A percentile compares a stretch with the other conserved stretches of the same genome.
Evolutionary conservation across 2,329 filamentous ascomycete species (phyloP).

Genomic region (Lachnum nothofagi): DNA sequence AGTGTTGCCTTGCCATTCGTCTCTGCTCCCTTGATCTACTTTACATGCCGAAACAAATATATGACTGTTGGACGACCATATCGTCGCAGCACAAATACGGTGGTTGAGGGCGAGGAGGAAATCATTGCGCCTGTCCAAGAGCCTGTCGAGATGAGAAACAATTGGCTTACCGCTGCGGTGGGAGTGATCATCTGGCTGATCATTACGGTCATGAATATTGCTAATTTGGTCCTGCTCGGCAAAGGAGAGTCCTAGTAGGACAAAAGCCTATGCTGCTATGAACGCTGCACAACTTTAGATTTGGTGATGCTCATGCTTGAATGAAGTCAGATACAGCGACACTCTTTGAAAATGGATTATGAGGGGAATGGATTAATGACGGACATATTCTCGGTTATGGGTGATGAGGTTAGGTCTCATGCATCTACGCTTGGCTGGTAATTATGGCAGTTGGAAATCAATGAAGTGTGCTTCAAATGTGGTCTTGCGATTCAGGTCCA

Average conservation of each 20-base stretch:
- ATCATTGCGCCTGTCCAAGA: conserved; percentile 19
- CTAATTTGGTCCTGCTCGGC: conserved; percentile 64
- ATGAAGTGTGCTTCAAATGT: neutral
- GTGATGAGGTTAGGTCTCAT: too few relatives aligned
- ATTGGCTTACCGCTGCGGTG: conserved; percentile 57
- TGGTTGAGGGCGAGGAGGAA: conserved; percentile 24
- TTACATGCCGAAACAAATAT: conserved; percentile 71
- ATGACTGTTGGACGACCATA: conserved; percentile 56
- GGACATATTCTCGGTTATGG: too few relatives aligned
- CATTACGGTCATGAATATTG: conserved; percentile 75
- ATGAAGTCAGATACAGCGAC: neutral
- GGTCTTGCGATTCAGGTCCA: too few relatives aligned
- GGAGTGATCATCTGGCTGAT: conserved; percentile 64
- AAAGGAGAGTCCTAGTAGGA: conserved; percentile 17
- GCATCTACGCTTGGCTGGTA: too few relatives aligned
- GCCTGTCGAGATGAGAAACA: conserved; percentile 60
- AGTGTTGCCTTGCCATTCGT: conserved; percentile 77
- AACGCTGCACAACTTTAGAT: neutral
- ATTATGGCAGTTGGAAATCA: too few relatives aligned
- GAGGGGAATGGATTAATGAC: too few relatives aligned
- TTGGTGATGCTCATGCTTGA: neutral
- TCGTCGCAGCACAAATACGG: neutral
- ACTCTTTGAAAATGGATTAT: neutral
- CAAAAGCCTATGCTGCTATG: neutral
- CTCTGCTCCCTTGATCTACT: conserved; percentile 77